Base-by-base conservation (phyloP, 2,329 filamentous ascomycete genomes). In the Aspergillus sp. region DNA sequence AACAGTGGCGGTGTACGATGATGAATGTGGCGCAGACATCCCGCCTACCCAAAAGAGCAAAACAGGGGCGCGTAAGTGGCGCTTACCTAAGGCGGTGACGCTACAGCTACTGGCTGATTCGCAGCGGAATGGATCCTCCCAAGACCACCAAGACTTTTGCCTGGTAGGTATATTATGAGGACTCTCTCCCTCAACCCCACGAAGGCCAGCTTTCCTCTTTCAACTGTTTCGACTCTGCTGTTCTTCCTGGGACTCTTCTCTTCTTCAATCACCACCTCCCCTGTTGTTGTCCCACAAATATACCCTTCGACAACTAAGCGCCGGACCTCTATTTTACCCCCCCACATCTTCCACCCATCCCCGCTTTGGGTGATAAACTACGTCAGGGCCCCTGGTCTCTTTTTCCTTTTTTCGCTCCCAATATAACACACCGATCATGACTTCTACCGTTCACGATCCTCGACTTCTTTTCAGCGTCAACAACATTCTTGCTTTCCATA, bases 401-500 rank as follows among this genome's bases (percentile, higher is more conserved):
- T 2, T 3, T 8, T 45, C 24, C 2, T 17, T 9, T 26, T 8
- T 17, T 22, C 13, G 7, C 26, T 20, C 8, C 16, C 19, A 38
- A 20, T 17, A 24, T 3, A 10, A 30, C 16, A 17, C n/a, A 4
- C 9, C 24, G 16, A 24, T 17, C 38, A 69, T 69, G 66, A 52
- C 66, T 16, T 59, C 60, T 33, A 51, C 64, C 33, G 46, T 56
- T 32, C 62, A 72, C 48, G 72, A 74, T 40, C 70, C 73, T 19
- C 63, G 71, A 36, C 61, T 75, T 30, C 66, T 75, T 24, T 75
- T 71, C 60, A 74, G 68, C 57, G 64, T 97, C 69, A 85, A 87
- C 60, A 90, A 90, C 76, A 93, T 99, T 66, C 87, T 86, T 59
- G 94, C 93, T 59, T 96, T 90, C 76, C 90, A 96, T 69, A 85